These are phyloP conservation scores for Chaetomiaceae sp. DNA, from an alignment of 2,329 filamentous ascomycete genomes.

Conservation along the genomic window DNA sequence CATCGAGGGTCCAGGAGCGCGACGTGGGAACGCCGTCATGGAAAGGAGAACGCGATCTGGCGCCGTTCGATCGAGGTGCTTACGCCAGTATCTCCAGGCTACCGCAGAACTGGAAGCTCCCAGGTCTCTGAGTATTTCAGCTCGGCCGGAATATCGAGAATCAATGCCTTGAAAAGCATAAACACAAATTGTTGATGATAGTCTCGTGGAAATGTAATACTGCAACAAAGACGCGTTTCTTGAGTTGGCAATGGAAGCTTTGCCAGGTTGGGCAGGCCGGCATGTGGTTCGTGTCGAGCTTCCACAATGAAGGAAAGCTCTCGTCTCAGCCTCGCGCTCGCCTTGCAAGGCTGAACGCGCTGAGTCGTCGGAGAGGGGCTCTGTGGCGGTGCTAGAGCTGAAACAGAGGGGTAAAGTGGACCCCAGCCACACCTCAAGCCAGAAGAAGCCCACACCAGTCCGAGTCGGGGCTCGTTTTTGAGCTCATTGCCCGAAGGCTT, in stretches of 20 bases:
- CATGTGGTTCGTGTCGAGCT: too few species aligned
- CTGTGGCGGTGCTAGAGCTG: too few species aligned
- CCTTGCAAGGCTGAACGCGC: neutral
- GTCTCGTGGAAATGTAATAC: neutral
- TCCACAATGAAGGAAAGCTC: neutral
- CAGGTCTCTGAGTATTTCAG: too few species aligned
- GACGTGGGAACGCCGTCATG: conserved; percentile 26
- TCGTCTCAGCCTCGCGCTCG: neutral
- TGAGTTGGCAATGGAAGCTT: neutral
- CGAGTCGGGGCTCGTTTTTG: too few species aligned
- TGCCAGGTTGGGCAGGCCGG: too few species aligned
- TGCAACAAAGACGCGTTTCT: neutral
- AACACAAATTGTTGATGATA: too few species aligned
- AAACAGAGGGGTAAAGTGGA: too few species aligned
- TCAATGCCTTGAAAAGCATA: neutral
- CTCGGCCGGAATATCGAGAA: neutral
- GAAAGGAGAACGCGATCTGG: conserved; percentile 13
- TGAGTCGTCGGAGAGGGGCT: neutral
- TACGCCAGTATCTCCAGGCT: conserved; percentile 18
- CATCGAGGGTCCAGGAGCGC: conserved; percentile 33
- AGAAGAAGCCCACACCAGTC: too few species aligned
- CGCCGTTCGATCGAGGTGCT: conserved; percentile 8
- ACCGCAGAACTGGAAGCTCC: neutral
- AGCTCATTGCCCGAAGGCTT: too few species aligned
- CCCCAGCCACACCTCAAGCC: neutral